A percentile compares a stretch with the other conserved stretches of the same genome.
These are phyloP conservation scores for Lanmaoa pseudosensibilis DNA, from an alignment of 768 basidiomycete genomes.

Conservation along the genomic window DNA sequence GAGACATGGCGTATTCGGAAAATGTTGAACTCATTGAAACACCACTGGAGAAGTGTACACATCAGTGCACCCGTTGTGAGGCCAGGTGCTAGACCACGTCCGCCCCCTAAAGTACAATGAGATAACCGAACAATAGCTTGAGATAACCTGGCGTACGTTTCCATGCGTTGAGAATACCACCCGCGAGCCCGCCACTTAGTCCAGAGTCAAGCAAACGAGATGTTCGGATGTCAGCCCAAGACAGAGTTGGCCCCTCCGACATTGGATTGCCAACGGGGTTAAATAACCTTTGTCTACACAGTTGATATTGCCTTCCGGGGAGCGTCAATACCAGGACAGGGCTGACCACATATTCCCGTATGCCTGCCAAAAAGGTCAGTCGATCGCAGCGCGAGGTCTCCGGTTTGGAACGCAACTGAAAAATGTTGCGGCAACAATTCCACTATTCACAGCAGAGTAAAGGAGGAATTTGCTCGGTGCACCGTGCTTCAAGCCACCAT, in stretches of 20 bases:
- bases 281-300: conserved; percentile 36
- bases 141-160: conserved; percentile 45
- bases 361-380: conserved; percentile 42
- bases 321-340: conserved; percentile 53
- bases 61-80: conserved; percentile 56
- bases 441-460: conserved; percentile 70
- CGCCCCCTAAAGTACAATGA: conserved; percentile 51
- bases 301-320: conserved; percentile 48
- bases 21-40: conserved; percentile 67
- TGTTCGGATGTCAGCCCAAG: conserved; percentile 56
- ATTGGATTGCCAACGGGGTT: conserved; percentile 25
- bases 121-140: not conserved
- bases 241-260: conserved; percentile 21
- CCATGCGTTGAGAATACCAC: conserved; percentile 57
- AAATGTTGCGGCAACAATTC: conserved; percentile 70
- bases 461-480: conserved; percentile 50
- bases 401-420: conserved; percentile 56
- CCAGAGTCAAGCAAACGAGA: conserved; percentile 67
- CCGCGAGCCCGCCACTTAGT: conserved; percentile 70
- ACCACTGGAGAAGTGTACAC: conserved; percentile 64
- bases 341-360: conserved; percentile 74
- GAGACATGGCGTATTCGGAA: conserved; percentile 59
- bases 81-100: conserved; percentile 55
- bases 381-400: not conserved
- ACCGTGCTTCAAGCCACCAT: conserved; percentile 48